Evolutionary conservation across 208 protist species (phyloP).

Genomic region (Leishmania amazonensis): DNA sequence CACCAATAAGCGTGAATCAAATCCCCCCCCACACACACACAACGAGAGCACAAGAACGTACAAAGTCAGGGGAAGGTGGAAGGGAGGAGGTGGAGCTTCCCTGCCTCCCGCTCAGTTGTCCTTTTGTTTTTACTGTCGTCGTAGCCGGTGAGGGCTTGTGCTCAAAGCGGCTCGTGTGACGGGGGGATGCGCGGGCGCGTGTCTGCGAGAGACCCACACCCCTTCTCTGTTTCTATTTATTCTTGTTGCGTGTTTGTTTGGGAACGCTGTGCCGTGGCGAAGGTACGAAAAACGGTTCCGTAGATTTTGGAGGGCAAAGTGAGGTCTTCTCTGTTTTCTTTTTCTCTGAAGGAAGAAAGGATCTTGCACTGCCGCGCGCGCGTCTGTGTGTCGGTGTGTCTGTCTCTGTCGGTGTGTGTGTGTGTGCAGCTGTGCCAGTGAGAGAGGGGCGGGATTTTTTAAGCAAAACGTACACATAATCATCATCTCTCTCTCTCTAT

Average conservation of each 20-base stretch:
- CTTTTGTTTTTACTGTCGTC: no score
- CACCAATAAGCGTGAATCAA: background rate
- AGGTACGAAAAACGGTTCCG: background rate
- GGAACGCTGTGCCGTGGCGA: no score
- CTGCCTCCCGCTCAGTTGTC: background rate
- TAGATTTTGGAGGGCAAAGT: background rate
- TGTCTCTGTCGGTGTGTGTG: background rate
- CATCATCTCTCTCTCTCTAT: background rate
- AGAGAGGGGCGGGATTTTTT: background rate
- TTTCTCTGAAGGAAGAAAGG: no score
- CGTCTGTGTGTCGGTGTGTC: background rate
- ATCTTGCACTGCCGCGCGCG: background rate
- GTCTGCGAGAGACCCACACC: background rate
- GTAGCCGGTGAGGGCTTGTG: background rate
- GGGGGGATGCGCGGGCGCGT: background rate
- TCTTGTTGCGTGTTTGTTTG: background rate
- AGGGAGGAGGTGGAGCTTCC: background rate
- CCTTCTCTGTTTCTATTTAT: background rate
- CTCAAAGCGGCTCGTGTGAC: background rate
- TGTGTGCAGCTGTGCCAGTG: background rate
- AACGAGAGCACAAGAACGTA: background rate
- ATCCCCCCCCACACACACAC: background rate
- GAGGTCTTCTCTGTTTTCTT: background rate
- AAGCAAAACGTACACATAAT: background rate
- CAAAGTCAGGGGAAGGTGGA: background rate